Base-by-base conservation (phyloP, 768 basidiomycete species). In the Auricularia sp. region DNA sequence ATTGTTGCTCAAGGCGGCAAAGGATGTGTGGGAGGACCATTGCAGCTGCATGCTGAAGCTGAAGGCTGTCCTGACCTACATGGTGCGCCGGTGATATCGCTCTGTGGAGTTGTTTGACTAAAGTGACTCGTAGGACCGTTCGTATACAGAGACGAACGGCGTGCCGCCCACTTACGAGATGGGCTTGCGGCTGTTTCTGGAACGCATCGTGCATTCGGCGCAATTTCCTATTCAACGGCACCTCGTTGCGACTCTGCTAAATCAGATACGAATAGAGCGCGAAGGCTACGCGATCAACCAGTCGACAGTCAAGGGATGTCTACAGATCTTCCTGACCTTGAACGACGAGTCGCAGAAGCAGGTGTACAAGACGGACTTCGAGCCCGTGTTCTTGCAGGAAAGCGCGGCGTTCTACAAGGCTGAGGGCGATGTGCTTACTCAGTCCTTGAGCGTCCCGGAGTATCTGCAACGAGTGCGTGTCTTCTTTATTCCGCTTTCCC, bases 1-100 rank as follows among this genome's bases (percentile, higher is more conserved):
- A 71, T 74, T 86, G 62, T 80, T 98, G 64, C 75, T 98, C 72
- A 94, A 90, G 71, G 88, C 90, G 35, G 67, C 97, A 63, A 84
- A 84, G 71, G 82, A 83, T 36, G 89, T 96, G 0, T 98, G 97
- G 95, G 90, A 95, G 64, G 93, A 98, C 72, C 97, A 99, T 74
- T 86, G 80, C 3, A 85, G 87, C 11, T 92, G 87, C 72, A 91
- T 98, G 91, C 78, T 82, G 34, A 91, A 95, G 73, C 74, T 99
- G 65, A 84, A 87, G 11, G 93, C 94, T 74, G 84, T 99, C 51
- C 79, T 98, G 68, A 93, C 91, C 72, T 99, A 99, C 72, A 97
- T 99, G 94, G 97, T 97, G 70, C 64, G 84, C 75, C 44, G 3
- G 34, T 60, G 44, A n/a, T 21, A 36, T 16, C 35, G 21, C n/a